phyloP scores from a whole-genome alignment of 306 rosid genomes.

The Alnus rubra region DNA sequence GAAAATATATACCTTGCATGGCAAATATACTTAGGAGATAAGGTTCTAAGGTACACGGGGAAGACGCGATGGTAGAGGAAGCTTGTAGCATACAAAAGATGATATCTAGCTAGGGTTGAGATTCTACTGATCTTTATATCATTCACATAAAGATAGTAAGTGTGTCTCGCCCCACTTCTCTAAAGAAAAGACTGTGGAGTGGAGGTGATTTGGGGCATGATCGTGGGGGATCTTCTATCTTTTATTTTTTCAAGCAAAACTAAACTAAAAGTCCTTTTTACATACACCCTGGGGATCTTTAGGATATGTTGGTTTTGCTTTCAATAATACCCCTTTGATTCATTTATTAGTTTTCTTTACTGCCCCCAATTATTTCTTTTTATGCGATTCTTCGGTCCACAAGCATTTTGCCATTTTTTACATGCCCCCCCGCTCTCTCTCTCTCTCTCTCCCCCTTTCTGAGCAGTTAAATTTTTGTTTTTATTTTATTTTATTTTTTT shows the following conservation, averaged over 20 bases:
- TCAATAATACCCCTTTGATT: conserved; percentile 25
- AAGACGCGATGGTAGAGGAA: conserved; percentile 47
- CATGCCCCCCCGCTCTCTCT: conserved; percentile 1
- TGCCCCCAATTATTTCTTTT: conserved; percentile 5
- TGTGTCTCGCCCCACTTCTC: conserved; percentile 45
- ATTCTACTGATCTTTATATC: conserved; percentile 43
- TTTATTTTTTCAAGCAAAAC: conserved; percentile 22
- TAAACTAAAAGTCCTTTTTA: neutral
- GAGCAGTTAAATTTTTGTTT: too few relatives aligned
- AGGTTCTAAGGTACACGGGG: conserved; percentile 39
- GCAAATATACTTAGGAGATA: conserved; percentile 45
- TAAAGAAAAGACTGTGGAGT: conserved; percentile 31
- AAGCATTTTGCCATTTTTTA: conserved; percentile 15
- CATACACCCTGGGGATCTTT: conserved; percentile 28
- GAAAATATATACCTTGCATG: too few relatives aligned
- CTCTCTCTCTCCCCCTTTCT: neutral
- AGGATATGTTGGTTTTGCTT: conserved; percentile 48
- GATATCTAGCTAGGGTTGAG: conserved; percentile 35
- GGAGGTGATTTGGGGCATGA: conserved; percentile 37
- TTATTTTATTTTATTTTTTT: too few relatives aligned
- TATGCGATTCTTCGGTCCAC: conserved; percentile 33
- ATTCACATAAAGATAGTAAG: conserved; percentile 45
- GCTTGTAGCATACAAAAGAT: conserved; percentile 65
- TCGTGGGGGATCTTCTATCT: conserved; percentile 51
- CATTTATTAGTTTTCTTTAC: conserved; percentile 13